Evolutionary conservation across 73 alveolate species (phyloP), one percentile per base, ranked within the genome.

Genomic region (Paramecium primaurelia): DNA sequence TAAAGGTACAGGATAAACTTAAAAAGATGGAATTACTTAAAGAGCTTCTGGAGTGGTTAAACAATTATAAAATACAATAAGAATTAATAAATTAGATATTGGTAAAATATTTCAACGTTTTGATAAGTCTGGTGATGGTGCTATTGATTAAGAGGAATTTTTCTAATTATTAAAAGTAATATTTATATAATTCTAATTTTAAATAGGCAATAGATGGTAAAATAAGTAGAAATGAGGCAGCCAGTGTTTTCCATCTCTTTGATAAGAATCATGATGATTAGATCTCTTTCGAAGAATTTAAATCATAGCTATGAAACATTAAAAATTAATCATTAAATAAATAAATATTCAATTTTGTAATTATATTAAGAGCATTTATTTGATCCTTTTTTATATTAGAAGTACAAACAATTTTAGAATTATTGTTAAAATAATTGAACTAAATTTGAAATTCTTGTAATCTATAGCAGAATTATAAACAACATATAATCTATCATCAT

Each of bases 71-170:
- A 45, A 83, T 40, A 54, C 84, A 4, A 51, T 89, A 7, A 89
- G 20, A 45, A 64, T 58, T 42, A 89, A 89, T 45, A 71, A 89
- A 26, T 71, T 89, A 71, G 84, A 89, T n/a, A 64, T 71, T 11
- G n/a, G 7, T 18, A 42, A 89, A 20, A 89, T 89, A 12, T 89
- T 89, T 28, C 20, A 20, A 0, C 45, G 75, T 38, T 89, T 89
- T 36, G 94, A 89, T 47, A 42, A 16, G 14, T 51, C 69, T 71
- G 58, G 83, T 6, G 94, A 89, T 54, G 75, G 75, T 16, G 12
- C 36, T 16, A 71, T 89, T 22, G 88, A 89, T 89, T 40, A 83
- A 71, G 77, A 68, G 10, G 94, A 89, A 47, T 89, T 71, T 45
- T 47, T 59, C 38, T 75, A 45, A 71, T 71, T 89, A 71, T 8